These are phyloP conservation scores for Aspergillus ellipticus DNA, from an alignment of 495 filamentous ascomycete genomes.

Conservation along the genomic window DNA sequence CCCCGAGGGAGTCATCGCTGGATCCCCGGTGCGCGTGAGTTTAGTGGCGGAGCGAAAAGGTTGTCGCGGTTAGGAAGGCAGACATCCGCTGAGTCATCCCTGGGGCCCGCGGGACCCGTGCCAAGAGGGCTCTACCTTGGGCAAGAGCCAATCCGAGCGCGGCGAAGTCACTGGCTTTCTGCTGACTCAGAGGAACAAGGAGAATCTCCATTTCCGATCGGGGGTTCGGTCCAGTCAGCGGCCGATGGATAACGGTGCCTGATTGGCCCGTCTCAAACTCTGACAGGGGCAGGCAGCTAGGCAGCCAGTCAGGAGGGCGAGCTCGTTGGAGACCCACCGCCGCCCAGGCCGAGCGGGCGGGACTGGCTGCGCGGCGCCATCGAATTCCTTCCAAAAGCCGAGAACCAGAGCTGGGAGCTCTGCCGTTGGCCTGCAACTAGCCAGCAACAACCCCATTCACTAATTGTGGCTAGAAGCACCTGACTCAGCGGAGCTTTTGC, in stretches of 20 bases:
- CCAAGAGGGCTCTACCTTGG: neutral
- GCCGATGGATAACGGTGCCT: neutral
- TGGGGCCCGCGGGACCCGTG: neutral
- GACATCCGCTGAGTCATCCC: neutral
- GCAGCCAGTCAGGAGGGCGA: too few relatives aligned
- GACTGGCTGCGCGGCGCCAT: too few relatives aligned
- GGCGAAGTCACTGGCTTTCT: neutral
- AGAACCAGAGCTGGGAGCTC: too few relatives aligned
- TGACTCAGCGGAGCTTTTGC: neutral
- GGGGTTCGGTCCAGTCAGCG: neutral
- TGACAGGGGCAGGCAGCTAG: neutral
- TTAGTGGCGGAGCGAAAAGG: neutral
- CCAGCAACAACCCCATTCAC: too few relatives aligned
- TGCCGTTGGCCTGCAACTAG: too few relatives aligned
- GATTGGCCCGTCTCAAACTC: neutral
- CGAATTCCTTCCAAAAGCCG: too few relatives aligned
- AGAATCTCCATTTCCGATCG: neutral
- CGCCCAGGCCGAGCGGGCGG: too few relatives aligned
- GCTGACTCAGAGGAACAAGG: neutral
- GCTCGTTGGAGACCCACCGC: too few relatives aligned
- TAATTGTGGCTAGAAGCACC: too few relatives aligned
- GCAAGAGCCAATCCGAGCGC: neutral
- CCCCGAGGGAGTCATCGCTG: too few relatives aligned
- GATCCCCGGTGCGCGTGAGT: neutral
- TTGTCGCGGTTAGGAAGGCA: neutral